A percentile compares a stretch with the other conserved stretches of the same genome.
Conservation (phyloP, 169 alveolate species). For the Cryptosporidium canis region DNA sequence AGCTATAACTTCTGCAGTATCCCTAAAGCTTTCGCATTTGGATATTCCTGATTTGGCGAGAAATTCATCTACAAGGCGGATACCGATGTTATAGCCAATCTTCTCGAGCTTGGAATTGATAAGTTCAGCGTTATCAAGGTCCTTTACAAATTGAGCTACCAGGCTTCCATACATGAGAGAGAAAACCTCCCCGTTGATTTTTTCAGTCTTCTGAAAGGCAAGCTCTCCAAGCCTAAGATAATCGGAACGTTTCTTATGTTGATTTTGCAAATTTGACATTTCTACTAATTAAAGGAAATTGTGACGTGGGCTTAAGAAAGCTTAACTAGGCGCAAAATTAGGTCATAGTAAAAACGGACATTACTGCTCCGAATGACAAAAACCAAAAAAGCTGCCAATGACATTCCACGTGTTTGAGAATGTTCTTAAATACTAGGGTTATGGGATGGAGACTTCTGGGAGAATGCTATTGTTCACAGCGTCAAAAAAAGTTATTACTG, state of each 20-base stretch:
- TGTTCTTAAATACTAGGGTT: background rate
- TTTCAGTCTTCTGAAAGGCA: conserved; percentile 74
- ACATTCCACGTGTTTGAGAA: too few relatives aligned
- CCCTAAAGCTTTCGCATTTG: conserved; percentile 79
- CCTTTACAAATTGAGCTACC: conserved; percentile 89
- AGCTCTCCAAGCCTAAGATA: conserved; percentile 59
- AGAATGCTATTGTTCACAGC: background rate
- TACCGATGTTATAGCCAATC: conserved; percentile 92
- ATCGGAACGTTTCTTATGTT: conserved; percentile 42
- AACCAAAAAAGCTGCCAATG: background rate
- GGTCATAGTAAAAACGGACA: conserved; percentile 3
- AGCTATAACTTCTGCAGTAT: conserved; percentile 81
- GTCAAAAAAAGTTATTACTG: background rate
- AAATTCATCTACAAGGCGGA: conserved; percentile 91
- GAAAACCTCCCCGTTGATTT: conserved; percentile 86
- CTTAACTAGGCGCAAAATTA: conserved; percentile 3
- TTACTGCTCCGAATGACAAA: background rate
- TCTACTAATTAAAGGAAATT: background rate
- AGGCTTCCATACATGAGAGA: conserved; percentile 90
- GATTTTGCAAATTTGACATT: conserved; percentile 27
- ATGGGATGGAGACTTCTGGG: background rate
- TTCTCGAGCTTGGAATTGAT: conserved; percentile 88
- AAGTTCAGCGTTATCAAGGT: conserved; percentile 88
- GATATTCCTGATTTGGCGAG: conserved; percentile 87
- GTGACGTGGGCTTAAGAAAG: background rate